phyloP scores from a whole-genome alignment of 2,329 filamentous ascomycete species.

The Beauveria sp. region DNA sequence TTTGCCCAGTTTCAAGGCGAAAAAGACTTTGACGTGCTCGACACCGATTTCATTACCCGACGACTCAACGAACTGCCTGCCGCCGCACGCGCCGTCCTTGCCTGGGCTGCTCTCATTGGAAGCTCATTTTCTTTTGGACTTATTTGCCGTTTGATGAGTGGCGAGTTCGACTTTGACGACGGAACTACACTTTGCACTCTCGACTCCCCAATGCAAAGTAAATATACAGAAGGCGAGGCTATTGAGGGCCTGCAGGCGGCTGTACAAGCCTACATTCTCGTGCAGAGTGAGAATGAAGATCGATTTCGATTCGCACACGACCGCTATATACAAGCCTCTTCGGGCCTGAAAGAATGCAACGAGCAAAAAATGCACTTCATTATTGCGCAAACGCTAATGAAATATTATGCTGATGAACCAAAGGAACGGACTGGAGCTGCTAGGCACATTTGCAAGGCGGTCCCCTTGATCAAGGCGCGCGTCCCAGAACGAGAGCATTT shows the following conservation, averaged over 20 bases:
- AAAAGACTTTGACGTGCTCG: slow-evolving; percentile 70
- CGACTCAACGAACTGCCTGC: slow-evolving; percentile 68
- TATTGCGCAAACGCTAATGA: slow-evolving; percentile 73
- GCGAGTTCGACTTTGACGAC: slow-evolving; percentile 58
- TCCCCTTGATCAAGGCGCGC: slow-evolving; percentile 63
- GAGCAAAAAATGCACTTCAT: slow-evolving; percentile 81
- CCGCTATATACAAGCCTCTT: slow-evolving; percentile 71
- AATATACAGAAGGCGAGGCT: slow-evolving; percentile 57
- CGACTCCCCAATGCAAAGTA: slow-evolving; percentile 15
- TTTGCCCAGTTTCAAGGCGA: slow-evolving; percentile 79
- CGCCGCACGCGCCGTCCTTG: slow-evolving; percentile 68
- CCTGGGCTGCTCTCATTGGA: slow-evolving; percentile 80
- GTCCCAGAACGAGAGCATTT: slow-evolving; percentile 57
- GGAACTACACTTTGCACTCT: slow-evolving; percentile 33
- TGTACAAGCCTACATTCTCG: slow-evolving; percentile 71
- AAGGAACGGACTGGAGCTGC: slow-evolving; percentile 65
- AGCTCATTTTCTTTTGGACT: slow-evolving; percentile 78
- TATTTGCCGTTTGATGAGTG: slow-evolving; percentile 67
- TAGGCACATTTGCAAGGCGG: slow-evolving; percentile 71
- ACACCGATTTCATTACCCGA: slow-evolving; percentile 74
- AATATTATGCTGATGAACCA: slow-evolving; percentile 56
- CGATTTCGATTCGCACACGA: slow-evolving; percentile 85
- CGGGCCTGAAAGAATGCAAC: slow-evolving; percentile 61
- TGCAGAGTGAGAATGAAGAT: slow-evolving; percentile 77
- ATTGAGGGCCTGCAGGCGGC: slow-evolving; percentile 75